Evolutionary conservation across 1,284 basidiomycete species (phyloP).

Genomic region (Ceratobasidium sp.): DNA sequence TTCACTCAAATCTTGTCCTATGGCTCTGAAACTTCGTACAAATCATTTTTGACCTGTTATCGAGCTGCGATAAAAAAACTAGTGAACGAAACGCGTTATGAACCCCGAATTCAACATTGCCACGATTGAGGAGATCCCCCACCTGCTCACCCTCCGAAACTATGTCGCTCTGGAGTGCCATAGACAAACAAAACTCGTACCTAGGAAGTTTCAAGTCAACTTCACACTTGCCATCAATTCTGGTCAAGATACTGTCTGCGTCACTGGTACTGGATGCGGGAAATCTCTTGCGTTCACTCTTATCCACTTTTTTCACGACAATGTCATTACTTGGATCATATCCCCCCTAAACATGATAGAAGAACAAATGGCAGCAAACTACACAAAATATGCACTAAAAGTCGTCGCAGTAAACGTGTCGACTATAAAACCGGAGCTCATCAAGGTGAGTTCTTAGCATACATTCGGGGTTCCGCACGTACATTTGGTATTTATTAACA

Average conservation of each 20-base stretch:
- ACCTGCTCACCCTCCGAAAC: background rate
- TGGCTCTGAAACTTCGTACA: background rate
- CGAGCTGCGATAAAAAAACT: too few species aligned
- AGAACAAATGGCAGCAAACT: background rate
- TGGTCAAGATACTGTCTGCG: background rate
- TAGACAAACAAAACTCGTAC: background rate
- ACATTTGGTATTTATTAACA: too few species aligned
- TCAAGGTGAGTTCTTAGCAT: background rate
- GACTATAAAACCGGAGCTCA: background rate
- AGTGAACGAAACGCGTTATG: too few species aligned
- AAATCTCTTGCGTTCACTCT: constrained; percentile 2
- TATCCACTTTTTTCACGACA: background rate
- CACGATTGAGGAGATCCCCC: too few species aligned
- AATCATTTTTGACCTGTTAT: too few species aligned
- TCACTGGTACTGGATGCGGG: constrained; percentile 13
- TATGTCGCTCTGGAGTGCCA: background rate
- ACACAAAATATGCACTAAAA: background rate
- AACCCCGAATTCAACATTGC: too few species aligned
- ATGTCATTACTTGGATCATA: constrained; percentile 9
- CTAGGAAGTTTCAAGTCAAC: background rate
- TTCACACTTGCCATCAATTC: background rate
- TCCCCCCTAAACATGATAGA: background rate
- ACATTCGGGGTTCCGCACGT: background rate
- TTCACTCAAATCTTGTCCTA: background rate
- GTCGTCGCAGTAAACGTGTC: background rate